Evolutionary conservation across 306 rosid genomes (phyloP).

Genomic region (Sechiopsis laciniata): DNA sequence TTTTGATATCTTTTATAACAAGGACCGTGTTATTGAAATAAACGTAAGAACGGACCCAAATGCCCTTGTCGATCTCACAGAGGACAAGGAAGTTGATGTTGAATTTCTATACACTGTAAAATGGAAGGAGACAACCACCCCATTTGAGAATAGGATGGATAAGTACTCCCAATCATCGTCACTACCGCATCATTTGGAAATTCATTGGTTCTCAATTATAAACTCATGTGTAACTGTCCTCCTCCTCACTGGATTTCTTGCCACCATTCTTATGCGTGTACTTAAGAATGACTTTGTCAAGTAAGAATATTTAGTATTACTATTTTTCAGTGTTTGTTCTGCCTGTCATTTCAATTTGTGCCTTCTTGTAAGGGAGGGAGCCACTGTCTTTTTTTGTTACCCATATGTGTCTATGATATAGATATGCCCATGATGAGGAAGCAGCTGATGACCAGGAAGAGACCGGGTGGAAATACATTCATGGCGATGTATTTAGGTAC

Average conservation of each 20-base stretch:
- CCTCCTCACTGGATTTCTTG: constrained; percentile 76
- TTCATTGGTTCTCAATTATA: constrained; percentile 87
- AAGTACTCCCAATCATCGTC: constrained; percentile 64
- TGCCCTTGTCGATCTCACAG: constrained; percentile 59
- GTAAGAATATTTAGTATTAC: constrained; percentile 38
- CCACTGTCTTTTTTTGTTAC: not conserved
- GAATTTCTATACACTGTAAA: constrained; percentile 62
- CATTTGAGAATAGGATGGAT: constrained; percentile 85
- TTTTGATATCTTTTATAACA: constrained; percentile 59
- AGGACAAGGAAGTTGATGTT: constrained; percentile 55
- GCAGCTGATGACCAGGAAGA: constrained; percentile 49
- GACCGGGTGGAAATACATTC: constrained; percentile 57
- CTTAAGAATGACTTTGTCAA: constrained; percentile 89
- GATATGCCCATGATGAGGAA: constrained; percentile 53
- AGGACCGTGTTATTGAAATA: constrained; percentile 76
- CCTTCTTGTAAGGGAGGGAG: not conserved
- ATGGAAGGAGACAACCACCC: constrained; percentile 70
- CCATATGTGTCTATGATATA: constrained; percentile 18
- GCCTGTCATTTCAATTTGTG: not conserved
- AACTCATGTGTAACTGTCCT: constrained; percentile 83
- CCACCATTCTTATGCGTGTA: constrained; percentile 75
- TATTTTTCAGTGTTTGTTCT: not conserved
- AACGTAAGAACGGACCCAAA: constrained; percentile 47
- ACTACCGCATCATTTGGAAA: constrained; percentile 75
- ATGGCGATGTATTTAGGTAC: constrained; percentile 48